Conservation (phyloP, 306 rosid genomes). For the Citrullus amarus region DNA sequence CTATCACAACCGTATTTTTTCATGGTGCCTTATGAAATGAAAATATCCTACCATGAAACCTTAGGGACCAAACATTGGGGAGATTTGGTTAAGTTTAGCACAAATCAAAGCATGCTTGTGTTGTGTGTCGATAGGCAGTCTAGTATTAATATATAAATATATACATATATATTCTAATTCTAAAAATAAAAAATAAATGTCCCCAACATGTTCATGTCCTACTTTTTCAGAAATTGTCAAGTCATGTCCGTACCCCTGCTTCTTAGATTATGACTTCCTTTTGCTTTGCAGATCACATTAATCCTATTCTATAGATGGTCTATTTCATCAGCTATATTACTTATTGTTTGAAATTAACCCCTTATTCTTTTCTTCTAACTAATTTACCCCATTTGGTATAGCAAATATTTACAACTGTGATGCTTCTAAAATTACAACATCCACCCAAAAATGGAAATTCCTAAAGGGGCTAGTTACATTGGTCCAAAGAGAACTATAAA, state of each 20-base stretch:
- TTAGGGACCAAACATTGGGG: no score
- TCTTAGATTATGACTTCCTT: neutral
- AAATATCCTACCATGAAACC: neutral
- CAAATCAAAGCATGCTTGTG: no score
- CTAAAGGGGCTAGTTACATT: neutral
- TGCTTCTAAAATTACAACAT: neutral
- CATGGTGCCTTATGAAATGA: neutral
- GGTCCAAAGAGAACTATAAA: neutral
- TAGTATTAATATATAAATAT: no score
- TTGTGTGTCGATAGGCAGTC: no score
- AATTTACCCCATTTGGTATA: neutral
- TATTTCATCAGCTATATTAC: neutral
- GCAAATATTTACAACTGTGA: neutral
- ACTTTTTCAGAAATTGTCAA: no score
- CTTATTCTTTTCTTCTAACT: neutral
- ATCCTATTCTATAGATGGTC: neutral
- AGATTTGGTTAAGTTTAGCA: no score
- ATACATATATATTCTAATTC: no score
- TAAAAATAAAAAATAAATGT: no score
- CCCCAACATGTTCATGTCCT: no score
- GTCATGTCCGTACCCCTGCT: no score
- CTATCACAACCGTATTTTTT: neutral
- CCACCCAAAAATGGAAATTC: neutral
- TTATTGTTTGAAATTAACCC: neutral
- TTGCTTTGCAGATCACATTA: neutral